These are phyloP conservation scores for Pyrrhoderma noxium DNA, from an alignment of 1,284 basidiomycete genomes.

Conservation along the genomic window DNA sequence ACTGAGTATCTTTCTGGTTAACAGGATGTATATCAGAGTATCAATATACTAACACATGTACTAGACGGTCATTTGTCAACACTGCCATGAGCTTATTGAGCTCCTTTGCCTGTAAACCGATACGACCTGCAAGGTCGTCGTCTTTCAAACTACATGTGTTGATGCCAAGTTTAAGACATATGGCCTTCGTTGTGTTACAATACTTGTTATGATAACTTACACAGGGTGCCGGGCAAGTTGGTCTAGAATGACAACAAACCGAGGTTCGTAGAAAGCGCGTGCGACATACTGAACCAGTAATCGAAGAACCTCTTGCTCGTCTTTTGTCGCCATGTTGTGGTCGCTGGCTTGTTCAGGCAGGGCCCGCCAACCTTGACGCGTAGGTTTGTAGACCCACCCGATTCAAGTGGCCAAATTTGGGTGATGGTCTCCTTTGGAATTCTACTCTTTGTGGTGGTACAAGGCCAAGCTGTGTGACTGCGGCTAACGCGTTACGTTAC, in stretches of 20 bases:
- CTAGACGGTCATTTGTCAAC: slow-evolving; percentile 77
- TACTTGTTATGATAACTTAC: slow-evolving; percentile 51
- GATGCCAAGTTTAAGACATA: not conserved
- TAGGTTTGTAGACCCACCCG: no score
- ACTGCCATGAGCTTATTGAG: slow-evolving; percentile 87
- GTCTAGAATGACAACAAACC: slow-evolving; percentile 88
- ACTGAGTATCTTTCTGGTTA: slow-evolving; percentile 31
- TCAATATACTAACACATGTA: slow-evolving; percentile 61
- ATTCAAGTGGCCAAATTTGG: no score
- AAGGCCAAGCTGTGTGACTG: no score
- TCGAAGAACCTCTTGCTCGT: slow-evolving; percentile 67
- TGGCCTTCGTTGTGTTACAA: slow-evolving; percentile 1
- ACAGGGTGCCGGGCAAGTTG: slow-evolving; percentile 86
- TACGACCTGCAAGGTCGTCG: slow-evolving; percentile 82
- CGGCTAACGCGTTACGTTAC: no score
- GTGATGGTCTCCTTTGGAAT: no score
- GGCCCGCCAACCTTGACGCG: no score
- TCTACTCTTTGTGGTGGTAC: no score
- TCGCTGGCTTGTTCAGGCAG: no score
- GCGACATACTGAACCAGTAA: slow-evolving; percentile 88
- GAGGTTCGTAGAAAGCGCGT: slow-evolving; percentile 91
- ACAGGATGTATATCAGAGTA: not conserved
- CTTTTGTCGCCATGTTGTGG: slow-evolving; percentile 53
- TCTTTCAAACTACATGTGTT: slow-evolving; percentile 65
- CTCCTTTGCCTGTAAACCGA: slow-evolving; percentile 90